A percentile compares a stretch with the other conserved stretches of the same genome.
Evolutionary conservation across 2,329 filamentous ascomycete species (phyloP).

Genomic region (Fusarium albosuccineum): DNA sequence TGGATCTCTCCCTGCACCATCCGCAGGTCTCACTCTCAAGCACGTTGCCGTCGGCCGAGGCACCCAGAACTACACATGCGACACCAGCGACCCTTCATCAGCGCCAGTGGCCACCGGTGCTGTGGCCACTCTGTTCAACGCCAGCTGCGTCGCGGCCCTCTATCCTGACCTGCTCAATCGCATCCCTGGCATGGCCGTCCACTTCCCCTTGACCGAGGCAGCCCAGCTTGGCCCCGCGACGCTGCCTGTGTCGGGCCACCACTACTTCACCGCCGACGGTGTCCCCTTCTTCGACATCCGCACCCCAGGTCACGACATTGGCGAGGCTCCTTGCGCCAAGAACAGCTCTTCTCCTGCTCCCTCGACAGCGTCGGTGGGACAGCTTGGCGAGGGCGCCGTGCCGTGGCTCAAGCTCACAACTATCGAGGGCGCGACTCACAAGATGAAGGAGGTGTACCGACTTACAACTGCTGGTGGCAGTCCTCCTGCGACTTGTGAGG

Average conservation of each 20-base stretch:
- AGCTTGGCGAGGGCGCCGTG: constrained; percentile 76
- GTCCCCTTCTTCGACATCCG: constrained; percentile 87
- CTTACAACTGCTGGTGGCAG: constrained; percentile 86
- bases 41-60: constrained; percentile 90
- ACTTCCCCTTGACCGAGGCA: constrained; percentile 68
- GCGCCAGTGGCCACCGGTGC: constrained; percentile 78
- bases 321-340: constrained; percentile 74
- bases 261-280: constrained; percentile 80
- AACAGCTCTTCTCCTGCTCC: constrained; percentile 73
- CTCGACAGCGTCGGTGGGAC: constrained; percentile 68
- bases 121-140: constrained; percentile 88
- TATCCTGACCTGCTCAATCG: constrained; percentile 75
- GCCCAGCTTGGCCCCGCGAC: constrained; percentile 67
- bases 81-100: constrained; percentile 68
- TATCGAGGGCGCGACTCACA: constrained; percentile 65
- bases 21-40: constrained; percentile 72
- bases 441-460: constrained; percentile 83
- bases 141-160: constrained; percentile 79
- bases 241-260: constrained; percentile 77
- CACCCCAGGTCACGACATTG: constrained; percentile 65
- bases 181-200: constrained; percentile 76
- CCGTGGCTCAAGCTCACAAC: constrained; percentile 82
- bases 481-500: constrained; percentile 79
- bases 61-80: constrained; percentile 95
- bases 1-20: constrained; percentile 70